A percentile compares a stretch with the other conserved stretches of the same genome.
phyloP scores from a whole-genome alignment of 2,329 filamentous ascomycete genomes.

The Cladobotryum protrusum region DNA sequence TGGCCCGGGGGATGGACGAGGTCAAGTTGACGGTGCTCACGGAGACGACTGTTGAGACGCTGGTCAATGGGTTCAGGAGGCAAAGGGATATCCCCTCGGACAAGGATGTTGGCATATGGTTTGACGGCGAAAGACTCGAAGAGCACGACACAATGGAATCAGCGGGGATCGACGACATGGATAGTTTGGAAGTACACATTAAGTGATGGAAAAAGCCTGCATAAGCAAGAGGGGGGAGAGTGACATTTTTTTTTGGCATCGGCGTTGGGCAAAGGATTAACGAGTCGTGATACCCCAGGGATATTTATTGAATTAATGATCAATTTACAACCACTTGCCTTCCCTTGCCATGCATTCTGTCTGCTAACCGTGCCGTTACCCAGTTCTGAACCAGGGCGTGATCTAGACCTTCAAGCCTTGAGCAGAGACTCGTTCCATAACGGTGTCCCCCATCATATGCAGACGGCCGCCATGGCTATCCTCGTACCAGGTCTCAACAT shows the following conservation, averaged over 20 bases:
- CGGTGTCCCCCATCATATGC: conserved; percentile 13
- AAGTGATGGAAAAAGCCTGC: conserved; percentile 30
- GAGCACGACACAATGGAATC: conserved; percentile 54
- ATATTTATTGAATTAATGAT: conserved; percentile 9
- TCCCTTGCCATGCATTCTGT: background rate
- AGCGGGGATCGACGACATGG: conserved; percentile 67
- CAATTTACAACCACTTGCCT: background rate
- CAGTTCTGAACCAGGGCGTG: background rate
- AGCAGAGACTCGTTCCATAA: conserved; percentile 13
- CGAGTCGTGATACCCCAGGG: conserved; percentile 25
- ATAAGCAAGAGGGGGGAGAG: no score
- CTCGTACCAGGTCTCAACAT: conserved; percentile 11
- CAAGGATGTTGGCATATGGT: conserved; percentile 55
- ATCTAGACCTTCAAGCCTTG: background rate
- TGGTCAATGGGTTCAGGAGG: conserved; percentile 57
- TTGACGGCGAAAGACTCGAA: conserved; percentile 69
- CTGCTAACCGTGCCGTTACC: background rate
- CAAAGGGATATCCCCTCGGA: conserved; percentile 45
- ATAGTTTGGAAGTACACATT: conserved; percentile 68
- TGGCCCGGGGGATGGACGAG: conserved; percentile 44
- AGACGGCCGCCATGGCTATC: conserved; percentile 5
- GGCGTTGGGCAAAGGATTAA: conserved; percentile 13
- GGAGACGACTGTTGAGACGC: conserved; percentile 53
- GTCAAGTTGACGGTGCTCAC: conserved; percentile 46
- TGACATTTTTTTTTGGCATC: conserved; percentile 1